Evolutionary conservation across 331 rosid genomes (phyloP).

Genomic region (Pyrus hybrid): DNA sequence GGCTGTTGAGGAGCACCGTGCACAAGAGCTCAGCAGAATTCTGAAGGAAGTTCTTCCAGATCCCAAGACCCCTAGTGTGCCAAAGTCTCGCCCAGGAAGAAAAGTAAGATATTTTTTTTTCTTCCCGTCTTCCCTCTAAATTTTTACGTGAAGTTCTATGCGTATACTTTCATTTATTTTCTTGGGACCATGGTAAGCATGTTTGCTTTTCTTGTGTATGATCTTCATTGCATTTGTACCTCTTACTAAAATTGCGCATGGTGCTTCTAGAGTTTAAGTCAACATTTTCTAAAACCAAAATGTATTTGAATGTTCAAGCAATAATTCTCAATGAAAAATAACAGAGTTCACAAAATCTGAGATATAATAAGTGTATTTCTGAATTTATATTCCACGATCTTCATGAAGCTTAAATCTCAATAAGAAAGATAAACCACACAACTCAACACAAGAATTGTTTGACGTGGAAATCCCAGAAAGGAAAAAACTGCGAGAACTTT

Average conservation of each 20-base stretch:
- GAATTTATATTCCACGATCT: too few relatives aligned
- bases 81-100: slow-evolving; percentile 58
- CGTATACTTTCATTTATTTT: not conserved
- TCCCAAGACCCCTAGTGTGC: slow-evolving; percentile 58
- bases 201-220: not conserved
- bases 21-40: slow-evolving; percentile 73
- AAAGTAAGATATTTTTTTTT: slow-evolving; percentile 38
- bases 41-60: slow-evolving; percentile 81
- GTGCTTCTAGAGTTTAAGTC: not conserved
- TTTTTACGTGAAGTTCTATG: not conserved
- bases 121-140: not conserved
- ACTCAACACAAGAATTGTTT: too few relatives aligned
- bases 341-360: too few relatives aligned
- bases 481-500: too few relatives aligned
- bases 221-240: not conserved
- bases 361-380: too few relatives aligned
- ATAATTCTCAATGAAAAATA: too few relatives aligned
- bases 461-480: too few relatives aligned
- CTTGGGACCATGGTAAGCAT: not conserved
- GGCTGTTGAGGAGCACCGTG: slow-evolving; percentile 87
- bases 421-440: too few relatives aligned
- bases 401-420: too few relatives aligned
- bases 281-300: not conserved
- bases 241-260: not conserved
- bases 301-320: not conserved